These are phyloP conservation scores for Aspergillus sp. DNA, from an alignment of 2,329 filamentous ascomycete genomes.

Conservation along the genomic window DNA sequence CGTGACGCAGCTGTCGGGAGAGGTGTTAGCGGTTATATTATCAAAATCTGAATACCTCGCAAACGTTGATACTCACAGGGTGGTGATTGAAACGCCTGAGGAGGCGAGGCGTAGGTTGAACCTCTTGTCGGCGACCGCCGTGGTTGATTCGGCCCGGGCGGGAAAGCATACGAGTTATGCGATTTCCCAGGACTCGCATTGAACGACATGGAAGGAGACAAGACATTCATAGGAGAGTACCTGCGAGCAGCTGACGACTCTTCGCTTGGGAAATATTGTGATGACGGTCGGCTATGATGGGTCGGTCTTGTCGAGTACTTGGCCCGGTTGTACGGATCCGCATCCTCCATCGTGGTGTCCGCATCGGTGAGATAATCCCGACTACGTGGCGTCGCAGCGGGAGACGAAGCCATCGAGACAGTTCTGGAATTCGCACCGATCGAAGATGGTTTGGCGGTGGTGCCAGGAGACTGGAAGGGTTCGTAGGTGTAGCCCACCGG, in stretches of 20 bases:
- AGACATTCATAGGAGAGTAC: constrained; percentile 92
- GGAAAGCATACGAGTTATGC: constrained; percentile 56
- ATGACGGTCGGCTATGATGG: constrained; percentile 69
- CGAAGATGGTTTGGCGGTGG: constrained; percentile 35
- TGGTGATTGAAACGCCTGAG: constrained; percentile 61
- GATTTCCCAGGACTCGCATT: constrained; percentile 62
- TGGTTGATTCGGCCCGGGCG: constrained; percentile 52
- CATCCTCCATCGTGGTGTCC: constrained; percentile 85
- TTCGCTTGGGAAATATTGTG: constrained; percentile 72
- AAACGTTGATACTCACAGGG: constrained; percentile 48
- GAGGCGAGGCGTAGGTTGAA: constrained; percentile 57
- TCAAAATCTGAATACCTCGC: background rate
- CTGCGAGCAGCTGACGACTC: constrained; percentile 82
- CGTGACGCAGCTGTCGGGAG: constrained; percentile 47
- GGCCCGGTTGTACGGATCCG: constrained; percentile 79
- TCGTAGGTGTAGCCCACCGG: constrained; percentile 68
- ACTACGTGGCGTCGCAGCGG: constrained; percentile 59
- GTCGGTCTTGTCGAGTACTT: constrained; percentile 82
- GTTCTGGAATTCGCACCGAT: constrained; percentile 47
- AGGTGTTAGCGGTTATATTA: constrained; percentile 17
- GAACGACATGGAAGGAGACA: constrained; percentile 80
- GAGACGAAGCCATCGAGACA: constrained; percentile 60
- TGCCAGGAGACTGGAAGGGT: constrained; percentile 57
- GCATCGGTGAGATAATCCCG: constrained; percentile 68
- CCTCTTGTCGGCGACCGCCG: constrained; percentile 79